phyloP scores from a whole-genome alignment of 23 red algal species.

The Gracilaria gracilis region DNA sequence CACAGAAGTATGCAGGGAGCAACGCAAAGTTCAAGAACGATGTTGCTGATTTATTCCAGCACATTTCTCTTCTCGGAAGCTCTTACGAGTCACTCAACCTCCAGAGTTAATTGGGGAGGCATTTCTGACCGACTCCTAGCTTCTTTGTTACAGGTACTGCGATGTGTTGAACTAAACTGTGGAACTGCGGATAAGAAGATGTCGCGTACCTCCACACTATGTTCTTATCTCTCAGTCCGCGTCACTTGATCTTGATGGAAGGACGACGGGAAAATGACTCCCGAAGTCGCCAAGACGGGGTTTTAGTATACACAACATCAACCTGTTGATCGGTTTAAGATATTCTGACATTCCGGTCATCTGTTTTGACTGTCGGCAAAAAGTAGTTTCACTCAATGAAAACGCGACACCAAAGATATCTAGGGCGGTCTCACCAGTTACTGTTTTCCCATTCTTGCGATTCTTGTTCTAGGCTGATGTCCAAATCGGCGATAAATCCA shows the following conservation, averaged over 20 bases:
- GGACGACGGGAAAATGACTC: too few species aligned
- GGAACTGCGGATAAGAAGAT: background rate
- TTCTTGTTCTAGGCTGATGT: conserved; percentile 60
- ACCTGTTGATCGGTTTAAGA: too few species aligned
- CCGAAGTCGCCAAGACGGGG: too few species aligned
- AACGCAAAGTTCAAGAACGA: conserved; percentile 86
- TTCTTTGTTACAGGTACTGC: background rate
- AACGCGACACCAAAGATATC: background rate
- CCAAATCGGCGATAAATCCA: conserved; percentile 58
- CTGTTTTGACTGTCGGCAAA: too few species aligned
- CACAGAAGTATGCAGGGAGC: conserved; percentile 84
- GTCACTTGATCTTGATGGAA: too few species aligned
- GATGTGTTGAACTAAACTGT: background rate
- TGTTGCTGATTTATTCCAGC: conserved; percentile 85
- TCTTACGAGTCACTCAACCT: conserved; percentile 80
- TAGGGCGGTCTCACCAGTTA: conserved; percentile 49
- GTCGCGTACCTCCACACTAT: too few species aligned
- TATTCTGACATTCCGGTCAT: too few species aligned
- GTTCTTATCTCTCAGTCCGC: too few species aligned
- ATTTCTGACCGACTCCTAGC: background rate
- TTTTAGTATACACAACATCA: too few species aligned
- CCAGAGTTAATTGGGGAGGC: background rate
- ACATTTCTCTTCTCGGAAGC: conserved; percentile 82
- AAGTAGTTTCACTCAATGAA: background rate
- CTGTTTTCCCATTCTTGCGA: conserved; percentile 68